Evolutionary conservation across 208 protist genomes (phyloP), one percentile per base, ranked within the genome.

Genomic region (Angomonas desouzai): DNA sequence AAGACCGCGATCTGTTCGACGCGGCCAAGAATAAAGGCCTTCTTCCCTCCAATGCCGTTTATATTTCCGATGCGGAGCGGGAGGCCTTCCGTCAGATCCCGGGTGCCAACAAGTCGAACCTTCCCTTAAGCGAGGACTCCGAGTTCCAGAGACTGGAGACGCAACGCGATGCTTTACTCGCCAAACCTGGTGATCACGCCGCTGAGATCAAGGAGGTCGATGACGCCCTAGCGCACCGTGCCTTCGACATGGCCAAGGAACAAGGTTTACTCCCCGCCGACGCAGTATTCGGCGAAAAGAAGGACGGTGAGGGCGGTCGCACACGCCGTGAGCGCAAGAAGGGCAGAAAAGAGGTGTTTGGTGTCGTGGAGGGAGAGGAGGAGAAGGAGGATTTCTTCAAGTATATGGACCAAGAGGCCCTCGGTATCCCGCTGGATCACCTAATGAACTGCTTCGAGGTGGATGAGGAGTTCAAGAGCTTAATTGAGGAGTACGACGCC

Each of bases 371-470:
- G 9, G 36, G 36, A 9, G 23, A 56, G 16, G 49, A 56, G 11
- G 18, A 56, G 3, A 56, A 34, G 3, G 25, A 23, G 7, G 49
- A 56, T 13, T 30, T 30, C 23, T 30, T 56, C 4, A 25, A 23
- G 27, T 90, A 85, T 64, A 75, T 93, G 68, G 81, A 93, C 53
- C 63, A 72, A 34, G 81, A 89, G 59, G 74, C 77, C 33, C 74
- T 87, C 47, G 87, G 81, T 48, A 55, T 93, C 43, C 81, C 81
- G 38, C 75, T 94, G n/a, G 70, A 72, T 22, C 70, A 79, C 36
- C 66, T 94, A 34, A 65, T 86, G 36, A 77, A 92, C 36, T 72
- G 75, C 23, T 74, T 94, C 18, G 81, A 94, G 57, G 66, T 64
- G 25, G 79, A 82, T 33, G 72, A 81, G 51, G 77, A 84, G 59